Conservation (phyloP, 23 red algal genomes). For the Rhodosorus marinus region DNA sequence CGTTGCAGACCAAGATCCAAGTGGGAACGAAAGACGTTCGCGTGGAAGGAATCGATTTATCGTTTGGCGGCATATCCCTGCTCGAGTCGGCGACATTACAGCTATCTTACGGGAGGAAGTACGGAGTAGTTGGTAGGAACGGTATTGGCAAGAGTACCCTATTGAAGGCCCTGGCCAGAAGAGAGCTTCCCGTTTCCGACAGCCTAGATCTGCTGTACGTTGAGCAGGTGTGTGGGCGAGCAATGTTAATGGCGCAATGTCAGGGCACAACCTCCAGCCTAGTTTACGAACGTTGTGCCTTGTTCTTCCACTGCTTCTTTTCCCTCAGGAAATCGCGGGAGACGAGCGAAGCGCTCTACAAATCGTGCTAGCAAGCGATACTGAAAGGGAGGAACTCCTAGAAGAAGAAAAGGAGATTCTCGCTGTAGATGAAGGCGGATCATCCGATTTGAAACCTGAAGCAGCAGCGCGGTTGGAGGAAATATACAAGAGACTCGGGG, state of each 20-base stretch:
- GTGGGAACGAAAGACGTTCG: slow-evolving; percentile 45
- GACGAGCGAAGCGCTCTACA: slow-evolving; percentile 59
- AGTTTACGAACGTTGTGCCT: no score
- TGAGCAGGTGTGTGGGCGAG: no score
- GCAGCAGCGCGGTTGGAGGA: slow-evolving; percentile 22
- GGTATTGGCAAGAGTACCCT: slow-evolving; percentile 86
- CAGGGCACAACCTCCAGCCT: no score
- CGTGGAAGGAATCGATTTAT: slow-evolving; percentile 54
- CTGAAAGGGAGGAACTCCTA: slow-evolving; percentile 34
- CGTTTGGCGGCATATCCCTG: slow-evolving; percentile 54
- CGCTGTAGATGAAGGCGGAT: slow-evolving; percentile 11
- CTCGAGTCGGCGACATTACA: slow-evolving; percentile 36
- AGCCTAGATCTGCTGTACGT: slow-evolving; percentile 68
- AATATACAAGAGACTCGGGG: slow-evolving; percentile 49
- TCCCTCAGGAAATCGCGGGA: slow-evolving; percentile 64
- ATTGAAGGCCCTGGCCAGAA: slow-evolving; percentile 62
- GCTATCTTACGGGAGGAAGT: slow-evolving; percentile 52
- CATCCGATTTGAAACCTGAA: slow-evolving; percentile 13
- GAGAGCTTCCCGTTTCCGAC: slow-evolving; percentile 76
- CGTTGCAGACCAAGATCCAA: slow-evolving; percentile 23
- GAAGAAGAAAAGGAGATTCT: slow-evolving; percentile 40
- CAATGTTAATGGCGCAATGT: no score
- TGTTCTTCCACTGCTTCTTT: no score
- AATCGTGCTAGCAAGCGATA: slow-evolving; percentile 58
- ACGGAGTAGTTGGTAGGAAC: slow-evolving; percentile 81